These are phyloP conservation scores for Rhizodiscina lignyota DNA, from an alignment of 495 filamentous ascomycete genomes.

Conservation along the genomic window DNA sequence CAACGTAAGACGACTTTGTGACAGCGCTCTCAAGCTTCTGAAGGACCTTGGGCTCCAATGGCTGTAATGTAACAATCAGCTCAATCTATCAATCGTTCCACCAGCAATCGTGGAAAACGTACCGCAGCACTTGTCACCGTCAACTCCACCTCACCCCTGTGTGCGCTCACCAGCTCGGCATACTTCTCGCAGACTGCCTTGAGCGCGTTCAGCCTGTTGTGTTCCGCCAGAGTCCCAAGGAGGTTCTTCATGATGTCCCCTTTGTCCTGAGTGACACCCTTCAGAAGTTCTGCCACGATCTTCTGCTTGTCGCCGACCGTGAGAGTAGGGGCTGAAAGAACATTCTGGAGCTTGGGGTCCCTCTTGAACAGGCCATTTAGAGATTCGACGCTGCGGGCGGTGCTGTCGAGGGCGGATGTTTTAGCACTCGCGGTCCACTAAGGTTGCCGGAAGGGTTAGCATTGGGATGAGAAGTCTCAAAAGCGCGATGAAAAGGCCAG, in stretches of 20 bases:
- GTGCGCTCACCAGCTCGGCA: conserved; percentile 65
- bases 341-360: conserved; percentile 58
- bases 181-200: conserved; percentile 80
- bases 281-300: conserved; percentile 70
- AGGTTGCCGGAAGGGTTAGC: neutral
- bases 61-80: conserved; percentile 29
- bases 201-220: conserved; percentile 81
- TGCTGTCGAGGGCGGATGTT: conserved; percentile 63
- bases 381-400: conserved; percentile 52
- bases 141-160: conserved; percentile 84
- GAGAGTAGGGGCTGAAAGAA: conserved; percentile 71
- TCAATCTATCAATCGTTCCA: neutral
- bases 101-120: conserved; percentile 22
- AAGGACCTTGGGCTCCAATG: conserved; percentile 74
- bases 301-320: conserved; percentile 57
- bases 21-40: conserved; percentile 72
- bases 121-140: conserved; percentile 80
- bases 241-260: conserved; percentile 85
- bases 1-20: conserved; percentile 72
- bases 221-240: conserved; percentile 73
- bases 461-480: conserved; percentile 2
- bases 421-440: conserved; percentile 95
- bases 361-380: conserved; percentile 58
- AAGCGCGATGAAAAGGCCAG: neutral
- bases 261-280: conserved; percentile 53